Conservation (phyloP, 2,329 filamentous ascomycete species). For the Taxawa tesnikishii region DNA sequence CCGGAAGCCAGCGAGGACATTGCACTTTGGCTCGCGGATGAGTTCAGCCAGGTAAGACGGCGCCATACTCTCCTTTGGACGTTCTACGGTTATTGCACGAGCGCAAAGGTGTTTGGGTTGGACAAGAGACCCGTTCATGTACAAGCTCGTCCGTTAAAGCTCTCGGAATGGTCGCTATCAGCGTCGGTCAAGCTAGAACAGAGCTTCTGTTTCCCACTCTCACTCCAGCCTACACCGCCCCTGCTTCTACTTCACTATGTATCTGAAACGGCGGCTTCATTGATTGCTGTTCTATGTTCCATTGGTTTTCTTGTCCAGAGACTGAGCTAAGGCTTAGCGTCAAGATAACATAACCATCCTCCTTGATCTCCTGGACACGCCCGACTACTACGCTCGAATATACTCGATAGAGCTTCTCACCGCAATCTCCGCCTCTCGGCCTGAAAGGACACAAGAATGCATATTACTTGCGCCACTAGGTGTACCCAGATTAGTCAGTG, state of each 20-base stretch:
- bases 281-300: too few species aligned
- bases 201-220: too few species aligned
- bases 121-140: too few species aligned
- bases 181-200: too few species aligned
- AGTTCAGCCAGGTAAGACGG: conserved; percentile 76
- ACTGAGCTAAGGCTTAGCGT: conserved; percentile 49
- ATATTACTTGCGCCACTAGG: conserved; percentile 81
- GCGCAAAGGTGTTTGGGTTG: too few species aligned
- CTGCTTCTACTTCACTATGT: too few species aligned
- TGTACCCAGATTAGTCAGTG: conserved; percentile 71
- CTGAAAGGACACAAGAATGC: conserved; percentile 88
- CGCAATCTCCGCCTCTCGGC: conserved; percentile 72
- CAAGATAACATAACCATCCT: conserved; percentile 93
- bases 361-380: conserved; percentile 75
- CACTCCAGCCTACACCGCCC: too few species aligned
- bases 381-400: conserved; percentile 59
- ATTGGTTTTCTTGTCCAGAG: conserved; percentile 8
- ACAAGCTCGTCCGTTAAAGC: too few species aligned
- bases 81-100: conserved; percentile 4
- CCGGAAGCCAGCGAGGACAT: conserved; percentile 94
- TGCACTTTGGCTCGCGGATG: conserved; percentile 87
- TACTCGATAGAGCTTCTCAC: conserved; percentile 84
- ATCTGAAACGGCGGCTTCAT: too few species aligned
- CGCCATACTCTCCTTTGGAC: neutral
- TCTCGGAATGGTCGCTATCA: too few species aligned